Evolutionary conservation across 306 rosid genomes (phyloP), one percentile per base, ranked within the genome.

Genomic region (Vicia villosa): DNA sequence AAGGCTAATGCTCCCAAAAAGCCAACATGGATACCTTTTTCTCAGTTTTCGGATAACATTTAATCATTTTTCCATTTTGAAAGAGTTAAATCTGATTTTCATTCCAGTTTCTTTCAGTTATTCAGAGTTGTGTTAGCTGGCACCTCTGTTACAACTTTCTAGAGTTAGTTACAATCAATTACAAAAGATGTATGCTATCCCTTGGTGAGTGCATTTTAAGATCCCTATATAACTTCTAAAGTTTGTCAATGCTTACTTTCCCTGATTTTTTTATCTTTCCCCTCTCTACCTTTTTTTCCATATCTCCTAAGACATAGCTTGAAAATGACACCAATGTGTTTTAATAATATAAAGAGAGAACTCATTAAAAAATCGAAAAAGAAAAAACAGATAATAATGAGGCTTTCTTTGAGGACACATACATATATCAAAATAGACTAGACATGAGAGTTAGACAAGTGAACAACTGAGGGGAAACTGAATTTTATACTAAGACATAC

Each of bases 401-500:
- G 21, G n/a, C 38, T 10, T 73, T 71, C 64, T 51, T 40, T 22
- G 26, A 61, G 34, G 34, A 30, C 34, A 5, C 34, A 30, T 4
- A 30, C 6, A 30, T 30, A 30, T 30, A 30, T 30, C 34, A 30
- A 76, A 9, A 14, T 15, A 69, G 26, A 40, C 15, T 11, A 5
- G 50, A 37, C 16, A 36, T 43, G 13, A 37, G 8, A n/a, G 21
- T 61, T 19, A 47, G 36, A 50, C 41, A 60, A 42, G 20, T 46
- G 21, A 14, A 64, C 50, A 52, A n/a, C 52, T 36, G 3, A 22
- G 42, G 32, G 11, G 22, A 13, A 45, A 38, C 16, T 30, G 10
- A 64, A 51, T 47, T 68, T 63, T 11, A 36, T 38, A 63, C 71
- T 28, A 45, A 72, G 60, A 43, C 73, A 70, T 70, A 94, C 97